Evolutionary conservation across 2,329 filamentous ascomycete species (phyloP), one percentile per base, ranked within the genome.

Genomic region (Curvularia sp.): DNA sequence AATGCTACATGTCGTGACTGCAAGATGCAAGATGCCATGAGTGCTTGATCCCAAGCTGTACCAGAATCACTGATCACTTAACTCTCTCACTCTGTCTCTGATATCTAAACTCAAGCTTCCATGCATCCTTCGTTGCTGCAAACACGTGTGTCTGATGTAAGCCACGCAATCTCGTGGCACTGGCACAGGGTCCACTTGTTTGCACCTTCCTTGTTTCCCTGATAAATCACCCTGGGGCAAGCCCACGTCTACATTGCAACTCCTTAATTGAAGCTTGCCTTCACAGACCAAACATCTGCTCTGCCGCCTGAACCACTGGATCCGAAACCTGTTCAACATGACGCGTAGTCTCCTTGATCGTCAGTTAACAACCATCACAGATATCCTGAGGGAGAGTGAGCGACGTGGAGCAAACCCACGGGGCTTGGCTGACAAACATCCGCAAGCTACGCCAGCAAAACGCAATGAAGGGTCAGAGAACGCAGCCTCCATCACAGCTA

Each of bases 361-460:
- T 13, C 68, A 70, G 12, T 44, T 71, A 8, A 62, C 60, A 7
- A 64, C 31, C 49, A 71, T 70, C 30, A 55, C 60, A 0, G 55
- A 67, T 13, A 64, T 58, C 5, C 54, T 71, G 3, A 57, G 55
- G 49, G 64, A 61, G 6, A 64, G 63, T 2, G 58, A 57, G 38
- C 60, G 61, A n/a, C 61, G 61, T 12, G 57, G 69, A 18, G 38
- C 49, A 12, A 57, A 63, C n/a, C 18, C 61, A 9, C 44, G 42
- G 38, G 28, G 39, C 38, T 49, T 39, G 26, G 55, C 12, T 13
- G 51, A 41, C 10, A 57, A 24, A 12, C 26, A 15, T 39, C 10
- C n/a, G 41, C 47, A n/a, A 50, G 26, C 41, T 15, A 43, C 20
- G 10, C 49, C 57, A 10, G 20, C 10, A 5, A 7, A 42, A 18